Base-by-base conservation (phyloP, 2,329 filamentous ascomycete genomes). In the Sporothrix globosa region DNA sequence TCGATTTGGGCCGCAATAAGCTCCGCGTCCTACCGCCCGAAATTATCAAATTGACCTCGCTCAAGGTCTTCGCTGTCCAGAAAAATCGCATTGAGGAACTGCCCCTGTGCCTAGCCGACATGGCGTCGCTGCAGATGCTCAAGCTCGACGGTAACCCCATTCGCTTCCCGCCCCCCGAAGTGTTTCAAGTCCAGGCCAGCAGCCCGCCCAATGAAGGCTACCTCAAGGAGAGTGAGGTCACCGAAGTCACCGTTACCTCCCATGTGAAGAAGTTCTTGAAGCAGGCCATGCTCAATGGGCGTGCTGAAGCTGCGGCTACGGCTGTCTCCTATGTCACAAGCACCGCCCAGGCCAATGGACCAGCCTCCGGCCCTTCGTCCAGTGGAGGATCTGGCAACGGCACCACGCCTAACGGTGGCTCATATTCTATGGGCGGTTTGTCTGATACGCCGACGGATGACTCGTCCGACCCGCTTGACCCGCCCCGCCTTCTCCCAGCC, bases 111-210 rank as follows among this genome's bases (percentile, higher is more conserved):
- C 82, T 98, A 27, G 93, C 92, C 69, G 93, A 97, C 74, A 97
- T 97, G 91, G 90, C 87, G 70, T 96, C 93, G 69, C 82, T 98
- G 71, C 92, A 95, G 77, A 91, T 96, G 74, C 84, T 98, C 70
- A 97, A 97, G 79, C 88, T 97, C 48, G 91, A 95, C 71, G 93
- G 93, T 60, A 97, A 97, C 75, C 92, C 92, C 10, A 87, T 97
- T 71, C 87, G 86, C 71, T 95, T 95, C 75, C 93, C 93, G 3
- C 90, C 92, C 19, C 88, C 86, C 75, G 89, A 91, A 74, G 84
- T 91, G 17, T 79, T 93, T 34, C 88, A 90, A 74, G 81, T 87
- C 13, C 85, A 86, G 75, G 83, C 84, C 21, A 81, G 81, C 53
- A 88, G 82, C 65, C 85, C 86, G 21, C 83, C 86, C 1, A 86